Percentiles rank a stretch among this genome's conserved stretches.
Evolutionary conservation across 2,329 filamentous ascomycete species (phyloP).

Genomic region (Pseudofabraea citricarpa): DNA sequence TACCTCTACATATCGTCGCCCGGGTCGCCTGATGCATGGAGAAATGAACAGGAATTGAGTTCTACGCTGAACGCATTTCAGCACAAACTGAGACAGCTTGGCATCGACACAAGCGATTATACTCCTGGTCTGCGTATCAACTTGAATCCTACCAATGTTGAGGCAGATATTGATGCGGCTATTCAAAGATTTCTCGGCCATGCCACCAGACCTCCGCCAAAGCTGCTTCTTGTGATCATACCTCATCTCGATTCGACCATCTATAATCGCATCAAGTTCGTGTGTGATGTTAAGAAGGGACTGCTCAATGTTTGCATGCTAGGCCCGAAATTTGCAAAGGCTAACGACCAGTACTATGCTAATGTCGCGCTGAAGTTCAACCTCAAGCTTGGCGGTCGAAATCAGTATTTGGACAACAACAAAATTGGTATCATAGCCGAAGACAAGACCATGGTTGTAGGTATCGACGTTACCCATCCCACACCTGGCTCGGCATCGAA

Average conservation of each 20-base stretch:
- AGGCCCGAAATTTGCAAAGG: slow-evolving; percentile 10
- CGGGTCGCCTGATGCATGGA: neutral
- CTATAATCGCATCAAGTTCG: slow-evolving; percentile 12
- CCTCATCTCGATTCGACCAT: slow-evolving; percentile 6
- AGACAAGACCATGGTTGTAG: slow-evolving; percentile 74
- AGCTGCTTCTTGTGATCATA: slow-evolving; percentile 13
- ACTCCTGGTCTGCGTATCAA: too few relatives aligned
- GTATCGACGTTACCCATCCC: slow-evolving; percentile 84
- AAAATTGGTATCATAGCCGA: slow-evolving; percentile 57
- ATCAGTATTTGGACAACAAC: slow-evolving; percentile 53
- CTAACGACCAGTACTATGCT: slow-evolving; percentile 46
- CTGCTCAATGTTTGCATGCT: slow-evolving; percentile 14
- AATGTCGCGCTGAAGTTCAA: slow-evolving; percentile 76
- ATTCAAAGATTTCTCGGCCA: too few relatives aligned
- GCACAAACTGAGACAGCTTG: too few relatives aligned
- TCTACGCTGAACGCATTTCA: too few relatives aligned
- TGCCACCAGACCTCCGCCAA: too few relatives aligned
- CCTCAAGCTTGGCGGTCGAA: slow-evolving; percentile 66
- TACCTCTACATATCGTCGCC: slow-evolving; percentile 3
- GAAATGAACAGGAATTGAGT: too few relatives aligned
- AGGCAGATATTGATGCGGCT: too few relatives aligned
- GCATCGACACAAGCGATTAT: too few relatives aligned
- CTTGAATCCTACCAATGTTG: too few relatives aligned
- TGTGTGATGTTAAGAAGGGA: slow-evolving; percentile 9
- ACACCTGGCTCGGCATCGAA: slow-evolving; percentile 53